A percentile compares a stretch with the other conserved stretches of the same genome.
phyloP scores from a whole-genome alignment of 23 red algal genomes.

The Gracilaria domingensis region DNA sequence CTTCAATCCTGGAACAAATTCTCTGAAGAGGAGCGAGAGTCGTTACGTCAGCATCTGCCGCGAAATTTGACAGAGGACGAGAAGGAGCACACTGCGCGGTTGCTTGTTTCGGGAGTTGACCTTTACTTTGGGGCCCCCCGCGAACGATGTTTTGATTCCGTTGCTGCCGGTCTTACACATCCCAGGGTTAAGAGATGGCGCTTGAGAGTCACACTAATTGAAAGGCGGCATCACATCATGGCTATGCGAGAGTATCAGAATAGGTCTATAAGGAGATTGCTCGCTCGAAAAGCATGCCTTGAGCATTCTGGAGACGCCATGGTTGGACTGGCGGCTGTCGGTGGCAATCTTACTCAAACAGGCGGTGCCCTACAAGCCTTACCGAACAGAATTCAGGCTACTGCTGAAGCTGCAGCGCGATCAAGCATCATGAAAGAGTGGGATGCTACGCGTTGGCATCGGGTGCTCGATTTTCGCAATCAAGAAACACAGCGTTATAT shows the following conservation, averaged over 20 bases:
- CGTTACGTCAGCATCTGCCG: conserved; percentile 67
- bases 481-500: conserved; percentile 82
- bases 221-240: conserved; percentile 68
- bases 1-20: conserved; percentile 62
- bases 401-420: conserved; percentile 67
- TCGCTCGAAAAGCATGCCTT: conserved; percentile 66
- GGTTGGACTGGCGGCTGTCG: conserved; percentile 57
- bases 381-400: conserved; percentile 55
- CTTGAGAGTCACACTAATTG: conserved; percentile 63
- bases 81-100: conserved; percentile 51
- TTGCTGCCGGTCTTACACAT: conserved; percentile 80
- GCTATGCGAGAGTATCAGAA: conserved; percentile 82
- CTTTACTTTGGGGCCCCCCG: conserved; percentile 73
- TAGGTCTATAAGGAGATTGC: conserved; percentile 55
- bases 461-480: conserved; percentile 79
- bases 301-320: conserved; percentile 49
- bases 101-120: conserved; percentile 47
- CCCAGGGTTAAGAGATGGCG: conserved; percentile 84
- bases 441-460: conserved; percentile 78
- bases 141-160: conserved; percentile 69
- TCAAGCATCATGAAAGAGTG: conserved; percentile 64
- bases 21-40: conserved; percentile 74
- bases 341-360: conserved; percentile 57
- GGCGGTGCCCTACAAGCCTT: conserved; percentile 68
- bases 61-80: conserved; percentile 36